phyloP scores from a whole-genome alignment of 768 basidiomycete genomes.

The Gymnopilus dilepis region DNA sequence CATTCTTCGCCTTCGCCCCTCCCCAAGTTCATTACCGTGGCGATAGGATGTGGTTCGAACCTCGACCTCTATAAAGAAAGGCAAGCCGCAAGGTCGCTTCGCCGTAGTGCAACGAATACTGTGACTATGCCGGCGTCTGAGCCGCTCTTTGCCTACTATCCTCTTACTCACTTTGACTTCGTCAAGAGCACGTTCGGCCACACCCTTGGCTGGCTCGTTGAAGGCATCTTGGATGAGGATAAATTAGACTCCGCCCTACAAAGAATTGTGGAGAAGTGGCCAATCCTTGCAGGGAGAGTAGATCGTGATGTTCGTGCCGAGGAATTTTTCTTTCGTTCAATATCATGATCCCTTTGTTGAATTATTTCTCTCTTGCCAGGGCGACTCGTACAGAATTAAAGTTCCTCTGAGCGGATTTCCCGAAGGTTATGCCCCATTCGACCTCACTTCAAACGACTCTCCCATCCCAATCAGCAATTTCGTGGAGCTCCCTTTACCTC shows the following conservation, averaged over 20 bases:
- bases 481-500: conserved; percentile 35
- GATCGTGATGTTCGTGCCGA: background rate
- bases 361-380: background rate
- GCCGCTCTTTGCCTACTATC: background rate
- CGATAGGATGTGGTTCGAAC: too few species aligned
- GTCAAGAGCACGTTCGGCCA: background rate
- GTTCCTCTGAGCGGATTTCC: background rate
- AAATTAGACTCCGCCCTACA: background rate
- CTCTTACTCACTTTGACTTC: background rate
- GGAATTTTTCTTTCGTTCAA: too few species aligned
- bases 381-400: background rate
- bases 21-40: too few species aligned
- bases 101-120: too few species aligned
- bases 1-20: too few species aligned
- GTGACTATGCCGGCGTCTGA: too few species aligned
- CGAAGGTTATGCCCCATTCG: background rate
- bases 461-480: conserved; percentile 39
- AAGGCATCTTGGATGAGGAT: background rate
- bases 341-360: too few species aligned
- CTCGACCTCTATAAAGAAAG: too few species aligned
- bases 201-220: conserved; percentile 3
- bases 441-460: conserved; percentile 16
- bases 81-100: too few species aligned
- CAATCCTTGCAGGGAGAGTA: conserved; percentile 8
- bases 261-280: background rate